A percentile compares a stretch with the other conserved stretches of the same genome.
These are phyloP conservation scores for Diaporthe humulicola DNA, from an alignment of 2,329 filamentous ascomycete species.

Conservation along the genomic window DNA sequence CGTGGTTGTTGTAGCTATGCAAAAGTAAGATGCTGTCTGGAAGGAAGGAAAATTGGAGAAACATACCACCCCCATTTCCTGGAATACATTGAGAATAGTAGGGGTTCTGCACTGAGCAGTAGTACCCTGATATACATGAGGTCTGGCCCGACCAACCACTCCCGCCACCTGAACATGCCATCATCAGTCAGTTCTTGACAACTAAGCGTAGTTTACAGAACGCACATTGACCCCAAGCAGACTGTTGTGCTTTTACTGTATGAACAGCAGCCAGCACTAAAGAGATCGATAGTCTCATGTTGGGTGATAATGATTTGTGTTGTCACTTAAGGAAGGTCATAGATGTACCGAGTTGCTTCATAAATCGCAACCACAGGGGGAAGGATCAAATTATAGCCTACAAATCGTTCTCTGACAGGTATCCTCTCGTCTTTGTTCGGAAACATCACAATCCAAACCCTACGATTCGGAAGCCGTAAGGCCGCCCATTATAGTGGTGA, in stretches of 20 bases:
- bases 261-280: background rate
- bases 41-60: background rate
- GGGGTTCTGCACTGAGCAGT: background rate
- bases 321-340: background rate
- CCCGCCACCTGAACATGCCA: background rate
- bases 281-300: background rate
- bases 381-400: background rate
- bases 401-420: too few relatives aligned
- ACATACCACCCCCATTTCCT: background rate
- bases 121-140: background rate
- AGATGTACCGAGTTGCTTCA: too few relatives aligned
- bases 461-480: slow-evolving; percentile 3
- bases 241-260: background rate
- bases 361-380: background rate
- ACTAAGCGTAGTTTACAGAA: background rate
- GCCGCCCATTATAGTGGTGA: slow-evolving; percentile 10
- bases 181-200: background rate
- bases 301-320: background rate
- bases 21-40: background rate
- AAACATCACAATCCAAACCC: background rate
- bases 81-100: slow-evolving; percentile 13
- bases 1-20: background rate
- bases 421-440: too few relatives aligned
- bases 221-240: background rate
- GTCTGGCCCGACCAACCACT: background rate